Evolutionary conservation across 2,329 filamentous ascomycete species (phyloP), one percentile per base, ranked within the genome.

Genomic region (Oidium heveae): DNA sequence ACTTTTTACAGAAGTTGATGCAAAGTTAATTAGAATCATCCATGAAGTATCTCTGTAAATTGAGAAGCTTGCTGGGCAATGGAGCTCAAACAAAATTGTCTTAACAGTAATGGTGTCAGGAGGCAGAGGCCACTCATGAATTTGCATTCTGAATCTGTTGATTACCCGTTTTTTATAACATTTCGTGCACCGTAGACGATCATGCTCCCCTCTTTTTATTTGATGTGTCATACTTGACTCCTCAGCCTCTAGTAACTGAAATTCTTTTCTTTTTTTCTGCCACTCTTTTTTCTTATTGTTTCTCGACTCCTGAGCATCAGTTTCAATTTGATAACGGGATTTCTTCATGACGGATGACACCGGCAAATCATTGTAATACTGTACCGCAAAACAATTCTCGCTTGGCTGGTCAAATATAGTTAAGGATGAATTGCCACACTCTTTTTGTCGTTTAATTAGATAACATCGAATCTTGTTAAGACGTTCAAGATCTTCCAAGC

Each of bases 31-130:
- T 1, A 74, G 18, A 10, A 77, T 67, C 3, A 58, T 61, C 71
- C 73, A 77, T 1, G 72, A 75, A 2, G 68, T 64, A 57, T 75
- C 68, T 33, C 76, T 67, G 60, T 77, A 79, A 0, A 64, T 63
- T 4, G 65, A 64, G 22, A 76, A 68, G 7, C 64, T 65, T 2
- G 58, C 43, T 0, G 75, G 74, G 22, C 68, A 66, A 0, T 56
- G 57, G 2, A 79, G 63, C 57, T 79, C 76, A 54, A 79, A 75
- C 0, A 77, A 57, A 0, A 74, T 62, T 0, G 67, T 67, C 24
- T 70, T 69, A 36, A 65, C 65, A 18, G 66, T 60, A 4, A 61
- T 57, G 0, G 61, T 55, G 0, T 64, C 56, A 0, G 52, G 41
- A 2, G 74, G 75, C 0, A 79, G 65, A 1, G 68, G 72, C 55